Evolutionary conservation across 495 filamentous ascomycete species (phyloP).

Genomic region (Friedmanniomyces endolithicus): DNA sequence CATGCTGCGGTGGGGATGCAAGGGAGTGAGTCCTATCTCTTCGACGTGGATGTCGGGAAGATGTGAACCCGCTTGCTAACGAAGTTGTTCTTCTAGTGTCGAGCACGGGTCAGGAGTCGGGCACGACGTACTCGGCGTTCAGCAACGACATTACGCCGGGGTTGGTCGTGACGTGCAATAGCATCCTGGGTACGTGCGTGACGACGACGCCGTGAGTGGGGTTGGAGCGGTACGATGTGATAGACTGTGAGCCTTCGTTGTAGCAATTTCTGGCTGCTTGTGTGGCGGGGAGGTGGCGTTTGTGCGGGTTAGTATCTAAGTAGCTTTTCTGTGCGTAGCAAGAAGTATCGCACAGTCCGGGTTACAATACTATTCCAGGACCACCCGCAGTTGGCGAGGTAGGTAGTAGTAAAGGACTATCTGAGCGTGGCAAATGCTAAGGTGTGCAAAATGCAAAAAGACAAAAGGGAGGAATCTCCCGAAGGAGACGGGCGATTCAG

Average conservation of each 20-base stretch:
- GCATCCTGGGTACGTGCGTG: background rate
- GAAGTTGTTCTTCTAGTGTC: background rate
- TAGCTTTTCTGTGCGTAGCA: background rate
- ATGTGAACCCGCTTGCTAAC: background rate
- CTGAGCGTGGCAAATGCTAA: too few relatives aligned
- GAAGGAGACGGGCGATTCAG: background rate
- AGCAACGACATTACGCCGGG: conserved; percentile 1
- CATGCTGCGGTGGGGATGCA: conserved; percentile 15
- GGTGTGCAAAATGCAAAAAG: too few relatives aligned
- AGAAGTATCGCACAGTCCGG: background rate
- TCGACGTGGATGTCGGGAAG: background rate
- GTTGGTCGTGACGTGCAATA: conserved; percentile 2
- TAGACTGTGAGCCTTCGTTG: background rate
- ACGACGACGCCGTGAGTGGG: background rate
- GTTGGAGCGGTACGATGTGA: background rate
- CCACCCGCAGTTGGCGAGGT: too few relatives aligned
- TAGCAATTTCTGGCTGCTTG: background rate
- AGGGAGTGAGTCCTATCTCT: conserved; percentile 14
- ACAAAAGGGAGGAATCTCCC: background rate
- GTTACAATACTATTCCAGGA: too few relatives aligned
- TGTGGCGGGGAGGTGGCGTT: background rate
- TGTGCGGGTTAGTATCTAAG: too few relatives aligned
- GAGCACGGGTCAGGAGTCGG: background rate
- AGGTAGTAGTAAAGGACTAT: too few relatives aligned
- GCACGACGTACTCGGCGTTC: background rate